Evolutionary conservation across 192 early-diverging fungal genomes (phyloP).

Genomic region (Mycoemilia scoparia): DNA sequence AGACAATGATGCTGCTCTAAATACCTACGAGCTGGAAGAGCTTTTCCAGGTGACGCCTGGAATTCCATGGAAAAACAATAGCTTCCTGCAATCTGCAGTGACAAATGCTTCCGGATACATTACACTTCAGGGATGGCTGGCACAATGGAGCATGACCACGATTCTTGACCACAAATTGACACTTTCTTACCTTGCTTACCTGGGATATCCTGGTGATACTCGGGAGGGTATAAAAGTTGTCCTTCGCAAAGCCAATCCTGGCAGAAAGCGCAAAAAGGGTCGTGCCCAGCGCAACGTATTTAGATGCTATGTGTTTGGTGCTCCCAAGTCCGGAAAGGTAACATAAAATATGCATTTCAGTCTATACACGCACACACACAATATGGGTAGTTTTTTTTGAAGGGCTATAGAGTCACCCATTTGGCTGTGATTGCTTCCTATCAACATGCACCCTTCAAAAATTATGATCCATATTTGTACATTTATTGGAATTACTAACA

Average conservation of each 20-base stretch:
- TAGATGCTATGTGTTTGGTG: slow-evolving; percentile 87
- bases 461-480: no score
- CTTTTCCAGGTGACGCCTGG: slow-evolving; percentile 80
- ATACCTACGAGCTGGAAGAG: slow-evolving; percentile 58
- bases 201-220: slow-evolving; percentile 83
- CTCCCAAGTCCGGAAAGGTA: slow-evolving; percentile 85
- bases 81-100: slow-evolving; percentile 77
- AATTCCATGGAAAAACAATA: slow-evolving; percentile 80
- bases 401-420: no score
- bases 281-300: slow-evolving; percentile 82
- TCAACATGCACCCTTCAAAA: no score
- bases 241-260: slow-evolving; percentile 4
- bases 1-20: slow-evolving; percentile 94
- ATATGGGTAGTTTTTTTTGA: no score
- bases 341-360: no score
- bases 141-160: slow-evolving; percentile 99
- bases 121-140: slow-evolving; percentile 89
- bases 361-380: no score
- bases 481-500: no score
- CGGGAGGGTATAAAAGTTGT: slow-evolving; percentile 69
- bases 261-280: slow-evolving; percentile 52
- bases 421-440: no score
- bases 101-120: slow-evolving; percentile 78
- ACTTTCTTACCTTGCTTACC: slow-evolving; percentile 85
- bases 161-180: slow-evolving; percentile 78